Conservation (phyloP, 371 early-diverging fungal species). For the Mucor mucedo region DNA sequence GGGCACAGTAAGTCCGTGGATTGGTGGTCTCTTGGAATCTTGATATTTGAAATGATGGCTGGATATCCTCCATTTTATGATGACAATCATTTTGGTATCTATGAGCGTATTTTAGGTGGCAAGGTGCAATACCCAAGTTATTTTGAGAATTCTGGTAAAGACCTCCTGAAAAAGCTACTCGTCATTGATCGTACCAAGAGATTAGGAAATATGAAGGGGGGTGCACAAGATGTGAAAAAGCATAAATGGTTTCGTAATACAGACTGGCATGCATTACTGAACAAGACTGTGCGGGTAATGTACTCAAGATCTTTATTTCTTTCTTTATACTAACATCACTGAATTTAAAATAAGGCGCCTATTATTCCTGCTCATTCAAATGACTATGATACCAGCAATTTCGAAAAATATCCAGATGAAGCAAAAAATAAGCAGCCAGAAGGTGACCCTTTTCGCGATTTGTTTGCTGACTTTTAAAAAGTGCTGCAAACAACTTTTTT, state of each 20-base stretch:
- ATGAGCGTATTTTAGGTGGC: conserved; percentile 81
- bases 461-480: conserved; percentile 50
- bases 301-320: conserved; percentile 46
- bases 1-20: conserved; percentile 98
- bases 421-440: conserved; percentile 36
- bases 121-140: conserved; percentile 77
- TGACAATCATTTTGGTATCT: conserved; percentile 89
- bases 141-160: conserved; percentile 79
- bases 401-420: conserved; percentile 69
- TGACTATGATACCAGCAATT: conserved; percentile 72
- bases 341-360: conserved; percentile 50
- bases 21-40: conserved; percentile 98
- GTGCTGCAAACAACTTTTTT: background rate
- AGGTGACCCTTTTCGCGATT: conserved; percentile 48
- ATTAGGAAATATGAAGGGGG: conserved; percentile 67
- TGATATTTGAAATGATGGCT: conserved; percentile 95
- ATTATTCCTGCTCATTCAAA: conserved; percentile 65
- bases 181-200: conserved; percentile 80
- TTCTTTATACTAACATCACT: conserved; percentile 49
- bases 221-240: conserved; percentile 69
- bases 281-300: conserved; percentile 62
- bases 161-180: conserved; percentile 77
- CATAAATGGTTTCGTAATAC: conserved; percentile 90
- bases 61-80: conserved; percentile 98
- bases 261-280: conserved; percentile 82